These are phyloP conservation scores for Aaosphaeria arxii DNA, from an alignment of 2,329 filamentous ascomycete species.

Conservation along the genomic window DNA sequence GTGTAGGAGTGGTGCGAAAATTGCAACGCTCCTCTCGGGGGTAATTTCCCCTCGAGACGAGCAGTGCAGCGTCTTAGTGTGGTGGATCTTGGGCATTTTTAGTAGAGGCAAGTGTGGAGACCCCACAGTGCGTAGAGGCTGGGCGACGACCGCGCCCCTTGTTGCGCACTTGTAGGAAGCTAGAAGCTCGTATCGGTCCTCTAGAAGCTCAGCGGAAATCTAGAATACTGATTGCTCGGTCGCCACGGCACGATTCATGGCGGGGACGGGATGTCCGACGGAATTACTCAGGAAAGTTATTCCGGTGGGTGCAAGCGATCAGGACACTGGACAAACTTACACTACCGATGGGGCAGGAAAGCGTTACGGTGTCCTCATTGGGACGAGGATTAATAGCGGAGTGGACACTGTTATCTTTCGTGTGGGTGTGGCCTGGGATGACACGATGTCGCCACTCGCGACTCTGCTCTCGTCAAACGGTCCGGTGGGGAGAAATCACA, in stretches of 20 bases:
- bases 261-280: neutral
- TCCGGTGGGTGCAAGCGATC: neutral
- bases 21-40: neutral
- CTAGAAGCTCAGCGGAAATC: neutral
- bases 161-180: neutral
- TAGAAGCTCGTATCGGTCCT: neutral
- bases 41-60: slow-evolving; percentile 3
- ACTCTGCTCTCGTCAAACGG: too few relatives aligned
- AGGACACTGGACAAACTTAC: too few relatives aligned
- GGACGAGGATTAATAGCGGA: too few relatives aligned
- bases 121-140: slow-evolving; percentile 1
- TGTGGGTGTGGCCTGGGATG: too few relatives aligned
- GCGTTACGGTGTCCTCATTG: too few relatives aligned
- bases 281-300: neutral
- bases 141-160: neutral
- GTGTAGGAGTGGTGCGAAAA: neutral
- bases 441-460: too few relatives aligned
- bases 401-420: too few relatives aligned
- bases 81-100: neutral
- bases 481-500: too few relatives aligned
- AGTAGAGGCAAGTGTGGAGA: slow-evolving; percentile 4
- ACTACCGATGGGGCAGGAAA: too few relatives aligned
- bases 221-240: neutral
- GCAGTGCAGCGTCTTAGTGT: slow-evolving; percentile 1
- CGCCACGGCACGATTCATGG: neutral